phyloP scores from a whole-genome alignment of 2,329 filamentous ascomycete species.

The Cercospora sojina region DNA sequence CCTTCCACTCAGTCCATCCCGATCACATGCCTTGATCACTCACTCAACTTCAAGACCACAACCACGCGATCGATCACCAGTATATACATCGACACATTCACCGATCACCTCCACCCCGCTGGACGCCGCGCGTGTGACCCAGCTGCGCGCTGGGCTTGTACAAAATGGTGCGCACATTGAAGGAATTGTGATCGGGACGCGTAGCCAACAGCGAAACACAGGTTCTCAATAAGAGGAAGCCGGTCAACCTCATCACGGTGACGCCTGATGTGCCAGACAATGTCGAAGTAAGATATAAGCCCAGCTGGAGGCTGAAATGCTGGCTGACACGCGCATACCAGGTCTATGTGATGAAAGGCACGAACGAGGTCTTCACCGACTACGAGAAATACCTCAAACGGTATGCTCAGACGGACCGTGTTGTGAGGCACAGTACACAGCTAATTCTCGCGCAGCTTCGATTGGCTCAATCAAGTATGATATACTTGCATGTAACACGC shows the following conservation, averaged over 20 bases:
- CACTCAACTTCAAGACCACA: neutral
- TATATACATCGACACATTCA: conserved; percentile 53
- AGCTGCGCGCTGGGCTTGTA: conserved; percentile 28
- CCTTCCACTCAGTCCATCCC: neutral
- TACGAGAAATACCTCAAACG: conserved; percentile 86
- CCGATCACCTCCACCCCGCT: conserved; percentile 14
- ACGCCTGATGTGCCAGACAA: conserved; percentile 76
- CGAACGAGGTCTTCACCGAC: conserved; percentile 81
- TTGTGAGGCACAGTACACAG: neutral
- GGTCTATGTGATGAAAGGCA: conserved; percentile 91
- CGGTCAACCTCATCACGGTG: conserved; percentile 74
- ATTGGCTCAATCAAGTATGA: conserved; percentile 86
- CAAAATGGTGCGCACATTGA: conserved; percentile 27
- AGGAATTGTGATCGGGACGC: conserved; percentile 8
- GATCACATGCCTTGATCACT: conserved; percentile 14
- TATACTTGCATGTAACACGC: neutral
- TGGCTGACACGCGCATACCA: conserved; percentile 45
- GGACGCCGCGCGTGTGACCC: conserved; percentile 18
- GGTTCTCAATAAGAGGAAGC: conserved; percentile 96
- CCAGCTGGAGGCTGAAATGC: conserved; percentile 2
- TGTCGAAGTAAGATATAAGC: conserved; percentile 66
- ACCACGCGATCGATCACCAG: conserved; percentile 1
- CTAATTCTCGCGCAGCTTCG: conserved; percentile 59
- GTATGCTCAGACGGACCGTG: conserved; percentile 51
- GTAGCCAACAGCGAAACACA: conserved; percentile 43